These are phyloP conservation scores for Zymoseptoria tritici DNA, from an alignment of 2,329 filamentous ascomycete genomes.

Conservation along the genomic window DNA sequence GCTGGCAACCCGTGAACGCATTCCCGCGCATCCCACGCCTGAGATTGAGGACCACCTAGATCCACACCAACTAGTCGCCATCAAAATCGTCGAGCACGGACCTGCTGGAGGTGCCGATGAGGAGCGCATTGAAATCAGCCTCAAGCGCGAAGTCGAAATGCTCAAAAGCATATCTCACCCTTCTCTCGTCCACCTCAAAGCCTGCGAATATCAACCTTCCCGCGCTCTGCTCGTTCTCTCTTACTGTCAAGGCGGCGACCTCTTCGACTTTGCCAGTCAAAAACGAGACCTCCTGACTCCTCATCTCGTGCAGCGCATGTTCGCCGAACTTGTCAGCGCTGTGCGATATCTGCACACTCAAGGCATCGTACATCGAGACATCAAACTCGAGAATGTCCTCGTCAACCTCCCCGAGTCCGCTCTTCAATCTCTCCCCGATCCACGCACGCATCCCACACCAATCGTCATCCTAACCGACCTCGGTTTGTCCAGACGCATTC, in stretches of 20 bases:
- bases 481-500: constrained; percentile 77
- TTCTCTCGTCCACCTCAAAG: constrained; percentile 82
- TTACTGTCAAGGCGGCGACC: constrained; percentile 87
- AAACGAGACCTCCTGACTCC: constrained; percentile 62
- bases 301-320: constrained; percentile 70
- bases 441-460: constrained; percentile 69
- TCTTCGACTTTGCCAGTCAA: constrained; percentile 83
- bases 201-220: constrained; percentile 77
- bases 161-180: constrained; percentile 83
- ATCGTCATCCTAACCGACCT: constrained; percentile 86
- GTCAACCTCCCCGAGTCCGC: constrained; percentile 65
- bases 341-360: constrained; percentile 77
- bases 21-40: constrained; percentile 30
- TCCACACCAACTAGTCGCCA: constrained; percentile 77
- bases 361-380: constrained; percentile 89
- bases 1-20: constrained; percentile 72
- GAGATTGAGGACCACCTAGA: constrained; percentile 47
- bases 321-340: constrained; percentile 79
- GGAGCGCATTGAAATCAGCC: constrained; percentile 82
- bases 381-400: constrained; percentile 96
- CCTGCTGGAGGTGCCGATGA: constrained; percentile 89
- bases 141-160: constrained; percentile 93
- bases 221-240: constrained; percentile 79
- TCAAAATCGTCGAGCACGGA: constrained; percentile 93
- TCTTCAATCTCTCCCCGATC: constrained; percentile 60